Percentiles rank a stretch among this genome's conserved stretches.
phyloP scores from a whole-genome alignment of 495 filamentous ascomycete species.

The Hypomontagnella monticulosa region DNA sequence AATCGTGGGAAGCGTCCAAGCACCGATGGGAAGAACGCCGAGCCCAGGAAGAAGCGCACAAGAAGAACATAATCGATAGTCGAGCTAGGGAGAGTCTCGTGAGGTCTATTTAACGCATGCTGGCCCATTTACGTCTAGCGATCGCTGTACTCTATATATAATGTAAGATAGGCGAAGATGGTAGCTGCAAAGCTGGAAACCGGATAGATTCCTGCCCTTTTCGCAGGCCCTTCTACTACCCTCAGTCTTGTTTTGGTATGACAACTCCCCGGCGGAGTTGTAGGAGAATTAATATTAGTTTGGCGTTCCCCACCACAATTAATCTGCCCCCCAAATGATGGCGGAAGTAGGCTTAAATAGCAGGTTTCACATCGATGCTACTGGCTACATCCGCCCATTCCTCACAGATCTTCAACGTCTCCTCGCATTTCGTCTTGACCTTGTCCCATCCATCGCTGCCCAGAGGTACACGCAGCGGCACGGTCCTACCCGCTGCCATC shows the following conservation, averaged over 20 bases:
- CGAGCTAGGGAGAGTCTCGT: background rate
- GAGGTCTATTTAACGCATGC: background rate
- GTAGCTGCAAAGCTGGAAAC: slow-evolving; percentile 6
- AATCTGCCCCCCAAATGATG: background rate
- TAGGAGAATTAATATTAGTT: background rate
- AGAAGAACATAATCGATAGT: slow-evolving; percentile 1
- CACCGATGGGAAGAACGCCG: background rate
- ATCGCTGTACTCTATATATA: background rate
- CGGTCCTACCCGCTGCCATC: slow-evolving; percentile 28
- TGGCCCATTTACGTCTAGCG: background rate
- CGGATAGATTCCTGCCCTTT: background rate
- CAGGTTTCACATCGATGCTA: slow-evolving; percentile 1
- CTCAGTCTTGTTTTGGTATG: background rate
- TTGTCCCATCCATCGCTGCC: too few species aligned
- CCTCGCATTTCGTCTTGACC: too few species aligned
- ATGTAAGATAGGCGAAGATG: background rate
- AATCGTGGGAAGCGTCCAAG: slow-evolving; percentile 15
- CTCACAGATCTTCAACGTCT: too few species aligned
- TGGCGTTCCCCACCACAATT: background rate
- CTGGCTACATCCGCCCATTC: background rate
- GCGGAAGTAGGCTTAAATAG: background rate
- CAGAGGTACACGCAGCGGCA: too few species aligned
- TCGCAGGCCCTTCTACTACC: background rate
- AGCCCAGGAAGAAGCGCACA: slow-evolving; percentile 8
- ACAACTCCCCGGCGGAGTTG: background rate